Evolutionary conservation across 495 filamentous ascomycete species (phyloP).

Genomic region (Pseudevernia furfuracea): DNA sequence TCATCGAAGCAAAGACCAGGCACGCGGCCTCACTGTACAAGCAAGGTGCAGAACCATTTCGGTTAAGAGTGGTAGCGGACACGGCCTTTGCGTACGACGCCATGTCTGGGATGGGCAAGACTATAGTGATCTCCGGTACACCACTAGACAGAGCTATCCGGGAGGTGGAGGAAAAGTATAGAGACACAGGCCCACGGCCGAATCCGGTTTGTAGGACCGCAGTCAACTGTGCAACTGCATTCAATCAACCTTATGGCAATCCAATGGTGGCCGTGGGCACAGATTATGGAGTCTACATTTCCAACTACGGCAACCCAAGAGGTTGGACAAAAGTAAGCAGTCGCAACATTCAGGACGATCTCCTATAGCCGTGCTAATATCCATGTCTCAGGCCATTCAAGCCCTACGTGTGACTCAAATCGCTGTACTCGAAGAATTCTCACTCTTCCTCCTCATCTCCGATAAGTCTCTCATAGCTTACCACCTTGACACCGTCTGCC

Average conservation of each 20-base stretch:
- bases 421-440: conserved; percentile 91
- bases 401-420: conserved; percentile 79
- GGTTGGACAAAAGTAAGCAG: conserved; percentile 73
- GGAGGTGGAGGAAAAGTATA: conserved; percentile 74
- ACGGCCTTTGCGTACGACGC: conserved; percentile 80
- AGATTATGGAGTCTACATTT: conserved; percentile 85
- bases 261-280: conserved; percentile 93
- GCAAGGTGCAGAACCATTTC: conserved; percentile 95
- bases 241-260: conserved; percentile 68
- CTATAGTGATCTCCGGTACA: conserved; percentile 70
- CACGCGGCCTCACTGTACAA: conserved; percentile 81
- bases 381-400: conserved; percentile 53
- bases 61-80: conserved; percentile 84
- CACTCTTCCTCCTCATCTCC: conserved; percentile 77
- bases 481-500: conserved; percentile 83
- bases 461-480: conserved; percentile 91
- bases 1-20: conserved; percentile 86
- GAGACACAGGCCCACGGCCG: conserved; percentile 54
- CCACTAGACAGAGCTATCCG: conserved; percentile 84
- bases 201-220: conserved; percentile 68
- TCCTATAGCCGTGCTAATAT: conserved; percentile 24
- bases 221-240: conserved; percentile 90
- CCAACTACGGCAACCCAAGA: conserved; percentile 75
- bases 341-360: conserved; percentile 2
- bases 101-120: conserved; percentile 43